These are phyloP conservation scores for Magnusiomyces sp. DNA, from an alignment of 1,139 yeast genomes.

Conservation along the genomic window DNA sequence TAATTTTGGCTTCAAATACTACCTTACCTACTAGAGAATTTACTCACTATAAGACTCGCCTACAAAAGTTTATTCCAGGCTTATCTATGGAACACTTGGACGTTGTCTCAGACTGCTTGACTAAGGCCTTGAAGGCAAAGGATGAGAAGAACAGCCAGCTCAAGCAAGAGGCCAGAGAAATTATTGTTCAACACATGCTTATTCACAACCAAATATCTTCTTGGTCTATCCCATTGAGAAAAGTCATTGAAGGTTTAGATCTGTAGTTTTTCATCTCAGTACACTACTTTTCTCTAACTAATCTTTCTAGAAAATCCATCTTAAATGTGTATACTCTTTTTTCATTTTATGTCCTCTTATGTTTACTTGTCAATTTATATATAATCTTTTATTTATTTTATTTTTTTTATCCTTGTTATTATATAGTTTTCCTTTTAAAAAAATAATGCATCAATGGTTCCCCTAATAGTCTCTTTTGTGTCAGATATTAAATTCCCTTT, in stretches of 20 bases:
- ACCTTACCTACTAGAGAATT: constrained; percentile 34
- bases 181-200: constrained; percentile 41
- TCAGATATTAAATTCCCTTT: too few species aligned
- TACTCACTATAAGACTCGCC: constrained; percentile 34
- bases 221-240: constrained; percentile 52
- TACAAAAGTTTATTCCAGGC: constrained; percentile 22
- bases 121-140: background rate
- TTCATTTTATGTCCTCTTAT: too few species aligned
- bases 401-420: too few species aligned
- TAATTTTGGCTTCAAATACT: constrained; percentile 17
- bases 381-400: too few species aligned
- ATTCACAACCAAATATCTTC: constrained; percentile 42
- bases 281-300: too few species aligned
- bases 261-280: background rate
- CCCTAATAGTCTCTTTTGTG: too few species aligned
- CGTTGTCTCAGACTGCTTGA: constrained; percentile 18
- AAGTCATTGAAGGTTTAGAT: constrained; percentile 34
- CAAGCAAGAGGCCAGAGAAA: constrained; percentile 23
- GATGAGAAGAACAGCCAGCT: constrained; percentile 1
- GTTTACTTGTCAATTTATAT: too few species aligned
- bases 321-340: too few species aligned
- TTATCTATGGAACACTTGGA: constrained; percentile 22
- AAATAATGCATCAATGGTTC: too few species aligned
- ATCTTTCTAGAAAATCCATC: too few species aligned
- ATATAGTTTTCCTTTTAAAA: too few species aligned